phyloP scores from a whole-genome alignment of 164 flowering plant genomes.

The Nymphaea colorata region DNA sequence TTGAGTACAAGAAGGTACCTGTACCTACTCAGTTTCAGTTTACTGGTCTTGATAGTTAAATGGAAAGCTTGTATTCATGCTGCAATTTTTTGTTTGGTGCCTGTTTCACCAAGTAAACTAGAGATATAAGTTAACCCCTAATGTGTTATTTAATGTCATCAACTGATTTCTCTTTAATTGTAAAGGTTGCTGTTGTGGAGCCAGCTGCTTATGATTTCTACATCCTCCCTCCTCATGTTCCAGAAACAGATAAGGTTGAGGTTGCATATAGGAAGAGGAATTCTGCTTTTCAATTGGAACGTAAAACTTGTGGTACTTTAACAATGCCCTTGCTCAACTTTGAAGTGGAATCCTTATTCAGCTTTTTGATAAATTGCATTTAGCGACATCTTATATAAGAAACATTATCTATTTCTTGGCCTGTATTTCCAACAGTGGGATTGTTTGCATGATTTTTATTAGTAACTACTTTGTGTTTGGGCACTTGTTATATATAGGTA shows the following conservation, averaged over 20 bases:
- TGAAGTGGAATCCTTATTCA: background rate
- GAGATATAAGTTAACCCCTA: too few species aligned
- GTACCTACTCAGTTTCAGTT: background rate
- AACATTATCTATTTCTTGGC: too few species aligned
- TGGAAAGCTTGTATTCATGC: too few species aligned
- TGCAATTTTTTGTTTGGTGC: too few species aligned
- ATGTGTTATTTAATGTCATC: too few species aligned
- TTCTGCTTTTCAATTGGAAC: background rate
- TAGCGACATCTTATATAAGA: too few species aligned
- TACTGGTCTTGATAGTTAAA: too few species aligned
- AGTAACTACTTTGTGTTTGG: background rate
- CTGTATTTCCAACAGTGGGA: background rate
- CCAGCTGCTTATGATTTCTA: conserved; percentile 7
- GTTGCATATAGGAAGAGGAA: conserved; percentile 9
- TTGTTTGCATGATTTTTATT: background rate
- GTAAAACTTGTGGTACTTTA: background rate
- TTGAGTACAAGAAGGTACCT: background rate
- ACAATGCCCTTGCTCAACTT: conserved; percentile 3
- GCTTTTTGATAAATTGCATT: too few species aligned
- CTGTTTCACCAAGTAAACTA: too few species aligned
- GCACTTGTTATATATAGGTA: background rate
- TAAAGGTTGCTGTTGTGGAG: conserved; percentile 17
- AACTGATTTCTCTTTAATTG: background rate
- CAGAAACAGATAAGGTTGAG: conserved; percentile 3
- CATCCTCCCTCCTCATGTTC: conserved; percentile 14